phyloP scores from a whole-genome alignment of 1,284 basidiomycete genomes.

The Sanguinoderma infundibulare region DNA sequence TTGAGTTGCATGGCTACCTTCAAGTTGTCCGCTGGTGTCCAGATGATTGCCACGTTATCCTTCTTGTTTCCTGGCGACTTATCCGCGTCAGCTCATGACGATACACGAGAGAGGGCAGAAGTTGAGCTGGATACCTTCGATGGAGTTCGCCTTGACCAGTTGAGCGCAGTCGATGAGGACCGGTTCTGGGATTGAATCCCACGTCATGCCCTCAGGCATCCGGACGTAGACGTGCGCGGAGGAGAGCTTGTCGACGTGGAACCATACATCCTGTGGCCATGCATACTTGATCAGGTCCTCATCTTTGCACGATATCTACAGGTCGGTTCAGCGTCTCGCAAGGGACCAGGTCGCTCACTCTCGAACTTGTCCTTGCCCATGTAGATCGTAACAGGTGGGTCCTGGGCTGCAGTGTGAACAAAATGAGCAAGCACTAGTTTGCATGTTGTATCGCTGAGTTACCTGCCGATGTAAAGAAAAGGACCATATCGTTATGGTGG shows the following conservation, averaged over 20 bases:
- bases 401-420: conserved; percentile 42
- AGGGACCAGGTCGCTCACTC: conserved; percentile 58
- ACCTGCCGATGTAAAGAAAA: conserved; percentile 27
- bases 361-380: conserved; percentile 98
- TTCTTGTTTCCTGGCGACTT: conserved; percentile 86
- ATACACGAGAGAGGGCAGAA: neutral
- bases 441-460: neutral
- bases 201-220: conserved; percentile 78
- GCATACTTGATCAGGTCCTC: conserved; percentile 95
- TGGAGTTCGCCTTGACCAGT: conserved; percentile 96
- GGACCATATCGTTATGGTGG: conserved; percentile 13
- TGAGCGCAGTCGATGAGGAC: conserved; percentile 90
- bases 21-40: conserved; percentile 89
- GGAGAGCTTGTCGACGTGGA: conserved; percentile 89
- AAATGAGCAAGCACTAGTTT: neutral
- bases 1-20: conserved; percentile 57
- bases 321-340: conserved; percentile 1
- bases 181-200: conserved; percentile 86
- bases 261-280: conserved; percentile 82
- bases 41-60: conserved; percentile 92
- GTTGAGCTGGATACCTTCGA: conserved; percentile 72
- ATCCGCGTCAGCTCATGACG: conserved; percentile 4
- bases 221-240: conserved; percentile 95
- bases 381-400: conserved; percentile 80
- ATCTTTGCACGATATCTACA: conserved; percentile 51